Conservation (phyloP, 2,329 filamentous ascomycete genomes). For the Myriosclerotinia duriaeana region DNA sequence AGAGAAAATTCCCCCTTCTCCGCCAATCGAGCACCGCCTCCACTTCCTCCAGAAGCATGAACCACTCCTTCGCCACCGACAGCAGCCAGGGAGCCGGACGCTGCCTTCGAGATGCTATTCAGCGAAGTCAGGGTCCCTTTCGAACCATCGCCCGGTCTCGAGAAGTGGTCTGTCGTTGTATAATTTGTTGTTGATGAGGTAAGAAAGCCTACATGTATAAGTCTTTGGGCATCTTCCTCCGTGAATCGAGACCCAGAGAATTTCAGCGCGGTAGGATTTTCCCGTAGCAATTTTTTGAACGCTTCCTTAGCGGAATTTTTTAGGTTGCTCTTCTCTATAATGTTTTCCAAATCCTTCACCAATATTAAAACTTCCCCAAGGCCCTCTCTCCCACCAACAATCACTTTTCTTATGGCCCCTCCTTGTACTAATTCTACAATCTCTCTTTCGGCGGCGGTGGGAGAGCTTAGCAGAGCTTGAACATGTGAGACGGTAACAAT, state of each 20-base stretch:
- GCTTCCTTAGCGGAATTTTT: conserved; percentile 48
- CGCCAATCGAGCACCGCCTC: conserved; percentile 36
- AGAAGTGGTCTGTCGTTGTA: conserved; percentile 45
- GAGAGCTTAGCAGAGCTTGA: conserved; percentile 59
- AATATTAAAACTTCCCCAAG: conserved; percentile 66
- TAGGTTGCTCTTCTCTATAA: conserved; percentile 46
- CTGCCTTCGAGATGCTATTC: conserved; percentile 60
- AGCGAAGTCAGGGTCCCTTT: conserved; percentile 57
- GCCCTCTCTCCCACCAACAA: conserved; percentile 56
- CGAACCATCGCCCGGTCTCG: conserved; percentile 44
- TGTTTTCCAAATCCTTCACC: conserved; percentile 53
- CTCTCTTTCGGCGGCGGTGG: conserved; percentile 66
- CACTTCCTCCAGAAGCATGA: conserved; percentile 59
- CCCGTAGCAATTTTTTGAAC: conserved; percentile 53
- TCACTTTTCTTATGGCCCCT: conserved; percentile 60
- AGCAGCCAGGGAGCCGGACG: conserved; percentile 66
- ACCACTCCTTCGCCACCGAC: conserved; percentile 68
- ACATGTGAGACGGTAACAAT: conserved; percentile 67
- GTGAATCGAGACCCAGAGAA: conserved; percentile 46
- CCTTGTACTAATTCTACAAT: conserved; percentile 58
- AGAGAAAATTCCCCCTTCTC: conserved; percentile 49
- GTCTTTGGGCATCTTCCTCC: conserved; percentile 51
- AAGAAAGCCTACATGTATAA: conserved; percentile 67
- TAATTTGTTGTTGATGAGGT: conserved; percentile 49
- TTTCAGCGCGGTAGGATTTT: conserved; percentile 50